Percentiles rank a stretch among this genome's conserved stretches.
Evolutionary conservation across 2,329 filamentous ascomycete species (phyloP).

Genomic region (Colletotrichum agaves): DNA sequence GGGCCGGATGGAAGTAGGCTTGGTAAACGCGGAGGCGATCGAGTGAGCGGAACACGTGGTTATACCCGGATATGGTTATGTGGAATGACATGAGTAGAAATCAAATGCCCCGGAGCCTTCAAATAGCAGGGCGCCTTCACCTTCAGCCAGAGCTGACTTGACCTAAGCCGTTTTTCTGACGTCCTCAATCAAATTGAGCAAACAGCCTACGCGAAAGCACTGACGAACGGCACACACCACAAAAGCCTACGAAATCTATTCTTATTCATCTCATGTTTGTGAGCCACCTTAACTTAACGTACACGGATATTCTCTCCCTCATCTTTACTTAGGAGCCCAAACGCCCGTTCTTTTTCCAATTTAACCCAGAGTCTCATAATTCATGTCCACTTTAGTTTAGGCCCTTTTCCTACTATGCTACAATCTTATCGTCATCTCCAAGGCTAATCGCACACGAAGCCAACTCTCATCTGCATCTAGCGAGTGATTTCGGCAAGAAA

Average conservation of each 20-base stretch:
- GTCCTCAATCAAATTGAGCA: background rate
- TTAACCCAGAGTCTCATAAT: background rate
- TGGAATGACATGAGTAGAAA: background rate
- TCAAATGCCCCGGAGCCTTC: background rate
- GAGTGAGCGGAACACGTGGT: background rate
- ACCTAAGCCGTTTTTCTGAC: too few relatives aligned
- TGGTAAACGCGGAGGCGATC: background rate
- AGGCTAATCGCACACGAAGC: background rate
- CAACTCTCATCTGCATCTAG: conserved; percentile 1
- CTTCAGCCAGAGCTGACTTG: background rate
- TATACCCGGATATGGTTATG: conserved; percentile 10
- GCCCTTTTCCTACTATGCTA: conserved; percentile 19
- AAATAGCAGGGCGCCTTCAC: background rate
- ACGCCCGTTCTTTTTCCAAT: background rate
- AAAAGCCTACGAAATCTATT: background rate
- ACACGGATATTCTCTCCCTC: background rate
- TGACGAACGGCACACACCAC: background rate
- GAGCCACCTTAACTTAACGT: background rate
- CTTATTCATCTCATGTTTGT: background rate
- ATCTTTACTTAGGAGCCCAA: background rate
- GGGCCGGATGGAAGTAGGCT: background rate
- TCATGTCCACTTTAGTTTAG: background rate
- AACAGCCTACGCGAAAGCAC: background rate
- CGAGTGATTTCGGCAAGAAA: conserved; percentile 5
- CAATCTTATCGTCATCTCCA: conserved; percentile 4